Conservation (phyloP, 495 filamentous ascomycete species). For the Hyphodiscus hymeniophilus region DNA sequence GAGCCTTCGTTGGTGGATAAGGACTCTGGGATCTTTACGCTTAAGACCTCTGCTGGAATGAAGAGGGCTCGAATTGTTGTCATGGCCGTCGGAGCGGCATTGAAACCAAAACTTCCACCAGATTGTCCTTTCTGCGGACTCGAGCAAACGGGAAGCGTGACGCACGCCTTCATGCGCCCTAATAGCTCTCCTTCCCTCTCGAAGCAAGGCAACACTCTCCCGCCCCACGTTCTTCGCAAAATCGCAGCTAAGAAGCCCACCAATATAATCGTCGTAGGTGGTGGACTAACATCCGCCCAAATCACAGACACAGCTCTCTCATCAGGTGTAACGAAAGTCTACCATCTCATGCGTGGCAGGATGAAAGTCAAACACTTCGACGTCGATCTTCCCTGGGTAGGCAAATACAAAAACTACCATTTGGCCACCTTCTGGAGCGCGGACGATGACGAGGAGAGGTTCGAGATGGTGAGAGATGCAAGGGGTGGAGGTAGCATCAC, state of each 20-base stretch:
- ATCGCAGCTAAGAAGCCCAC: constrained; percentile 37
- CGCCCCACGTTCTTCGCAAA: constrained; percentile 32
- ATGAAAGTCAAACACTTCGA: constrained; percentile 59
- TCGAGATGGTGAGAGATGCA: constrained; percentile 44
- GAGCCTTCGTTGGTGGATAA: constrained; percentile 23
- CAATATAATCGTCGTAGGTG: constrained; percentile 51
- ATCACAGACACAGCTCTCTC: constrained; percentile 47
- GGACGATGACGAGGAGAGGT: constrained; percentile 48
- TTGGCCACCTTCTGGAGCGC: constrained; percentile 56
- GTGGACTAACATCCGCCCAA: constrained; percentile 54
- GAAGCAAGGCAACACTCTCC: not conserved
- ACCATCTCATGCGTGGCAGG: constrained; percentile 49
- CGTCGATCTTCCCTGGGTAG: constrained; percentile 54
- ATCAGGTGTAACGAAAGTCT: constrained; percentile 44
- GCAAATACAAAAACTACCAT: constrained; percentile 57
- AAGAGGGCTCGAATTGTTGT: constrained; percentile 44
- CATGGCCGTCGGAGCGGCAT: constrained; percentile 47
- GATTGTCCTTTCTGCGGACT: constrained; percentile 16
- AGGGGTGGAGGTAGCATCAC: constrained; percentile 57
- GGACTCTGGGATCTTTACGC: constrained; percentile 40
- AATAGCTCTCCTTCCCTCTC: not conserved
- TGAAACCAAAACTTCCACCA: constrained; percentile 42
- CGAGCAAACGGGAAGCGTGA: not conserved
- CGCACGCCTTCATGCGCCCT: constrained; percentile 1
- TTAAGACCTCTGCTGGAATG: constrained; percentile 36